Base-by-base conservation (phyloP, 2,329 filamentous ascomycete genomes). In the Colletotrichum sp. region DNA sequence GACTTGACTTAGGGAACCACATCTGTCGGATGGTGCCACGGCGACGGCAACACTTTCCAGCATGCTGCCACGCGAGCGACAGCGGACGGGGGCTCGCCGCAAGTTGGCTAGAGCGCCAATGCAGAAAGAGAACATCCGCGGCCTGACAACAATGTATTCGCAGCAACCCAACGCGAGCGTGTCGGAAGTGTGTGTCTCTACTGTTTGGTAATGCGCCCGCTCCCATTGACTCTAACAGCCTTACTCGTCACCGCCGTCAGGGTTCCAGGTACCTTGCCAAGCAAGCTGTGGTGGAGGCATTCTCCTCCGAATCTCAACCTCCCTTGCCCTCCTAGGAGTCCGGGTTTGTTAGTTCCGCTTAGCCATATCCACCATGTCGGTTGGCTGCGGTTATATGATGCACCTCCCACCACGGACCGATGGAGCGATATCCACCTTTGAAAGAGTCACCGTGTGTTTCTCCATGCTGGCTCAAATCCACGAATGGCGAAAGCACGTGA, bases 261-360 rank as follows among this genome's bases (percentile, higher is more conserved):
- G 74, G 70, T 76, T 74, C 74, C 59, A 73, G 65, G 71, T 74
- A 67, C 30, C 34, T 39, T 69, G 65, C 48, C 70, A 69, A 75
- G 63, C 57, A 75, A 76, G 70, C 65, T 76, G 32, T 74, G 43
- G 74, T 76, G 74, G 74, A 76, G 74, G 63, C 39, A 34, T 43
- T 6, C 55, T 61, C 26, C 34, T 59, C 61, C 65, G 64, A 65
- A 55, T 70, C 43, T 57, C 26, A 16, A 57, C 34, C 55, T 69
- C 30, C 52, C 30, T 60, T 60, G 9, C 48, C 43, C 28, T 55
- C 43, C 55, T 48, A 8, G 16, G 57, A 52, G 61, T 30, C 30
- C 68, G 36, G 55, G 68, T n/a, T 26, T 18, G 39, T 48, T 68
- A 43, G 39, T 68, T 67, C 73, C 69, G 73, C 26, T n/a, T 14